Evolutionary conservation across 805 yeast genomes (phyloP).

Genomic region (Candida railenensis): DNA sequence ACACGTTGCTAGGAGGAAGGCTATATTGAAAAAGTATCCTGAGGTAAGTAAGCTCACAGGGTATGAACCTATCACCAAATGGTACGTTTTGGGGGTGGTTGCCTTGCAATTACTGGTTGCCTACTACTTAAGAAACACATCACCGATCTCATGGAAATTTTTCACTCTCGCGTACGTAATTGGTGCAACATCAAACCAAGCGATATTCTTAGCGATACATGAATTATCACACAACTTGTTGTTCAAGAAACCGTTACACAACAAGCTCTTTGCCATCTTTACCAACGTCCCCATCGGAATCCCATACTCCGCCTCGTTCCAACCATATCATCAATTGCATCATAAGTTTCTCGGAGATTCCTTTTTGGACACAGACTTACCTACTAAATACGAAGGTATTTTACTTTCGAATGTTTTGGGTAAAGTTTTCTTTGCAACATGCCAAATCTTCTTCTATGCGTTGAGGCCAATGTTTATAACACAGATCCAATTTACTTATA

Average conservation of each 20-base stretch:
- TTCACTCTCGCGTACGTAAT: conserved; percentile 66
- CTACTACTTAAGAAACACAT: conserved; percentile 54
- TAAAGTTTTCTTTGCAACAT: conserved; percentile 86
- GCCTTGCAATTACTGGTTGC: conserved; percentile 66
- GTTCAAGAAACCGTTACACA: conserved; percentile 74
- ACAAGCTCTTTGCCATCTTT: conserved; percentile 73
- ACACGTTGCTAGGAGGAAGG: conserved; percentile 70
- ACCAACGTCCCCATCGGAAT: conserved; percentile 85
- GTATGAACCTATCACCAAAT: conserved; percentile 83
- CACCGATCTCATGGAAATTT: conserved; percentile 53
- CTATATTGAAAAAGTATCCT: conserved; percentile 73
- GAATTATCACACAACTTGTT: conserved; percentile 84
- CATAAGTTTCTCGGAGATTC: conserved; percentile 90
- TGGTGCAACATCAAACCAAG: conserved; percentile 87
- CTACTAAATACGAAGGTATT: conserved; percentile 75
- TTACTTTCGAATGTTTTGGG: conserved; percentile 76
- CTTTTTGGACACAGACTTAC: conserved; percentile 81
- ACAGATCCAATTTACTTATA: conserved; percentile 66
- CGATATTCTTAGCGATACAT: conserved; percentile 82
- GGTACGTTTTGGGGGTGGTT: conserved; percentile 66
- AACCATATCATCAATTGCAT: conserved; percentile 88
- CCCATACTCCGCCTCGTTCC: conserved; percentile 85
- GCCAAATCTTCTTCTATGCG: conserved; percentile 87
- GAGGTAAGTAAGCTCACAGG: conserved; percentile 79
- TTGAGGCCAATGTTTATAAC: conserved; percentile 86